Evolutionary conservation across 2,329 filamentous ascomycete species (phyloP).

Genomic region (Aspergillus awamori): DNA sequence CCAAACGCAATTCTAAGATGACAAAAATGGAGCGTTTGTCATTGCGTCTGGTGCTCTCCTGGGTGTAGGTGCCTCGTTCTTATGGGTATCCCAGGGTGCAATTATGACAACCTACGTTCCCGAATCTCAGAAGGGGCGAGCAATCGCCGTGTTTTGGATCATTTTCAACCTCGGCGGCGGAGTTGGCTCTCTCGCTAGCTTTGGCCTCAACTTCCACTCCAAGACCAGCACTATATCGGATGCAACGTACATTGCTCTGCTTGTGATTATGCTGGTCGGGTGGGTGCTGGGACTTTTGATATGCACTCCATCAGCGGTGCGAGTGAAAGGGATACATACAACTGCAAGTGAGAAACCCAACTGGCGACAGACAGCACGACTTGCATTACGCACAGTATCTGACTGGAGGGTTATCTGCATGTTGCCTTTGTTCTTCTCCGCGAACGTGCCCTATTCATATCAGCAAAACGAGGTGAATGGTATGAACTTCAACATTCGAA

Average conservation of each 20-base stretch:
- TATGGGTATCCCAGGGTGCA: conserved; percentile 53
- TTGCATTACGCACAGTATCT: conserved; percentile 18
- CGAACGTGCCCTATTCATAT: conserved; percentile 61
- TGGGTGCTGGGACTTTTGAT: too few species aligned
- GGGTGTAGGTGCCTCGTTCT: conserved; percentile 50
- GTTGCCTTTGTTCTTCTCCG: conserved; percentile 59
- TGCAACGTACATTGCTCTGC: conserved; percentile 52
- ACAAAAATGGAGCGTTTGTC: conserved; percentile 36
- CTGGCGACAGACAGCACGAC: background rate
- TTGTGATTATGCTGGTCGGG: too few species aligned
- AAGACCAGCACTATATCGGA: conserved; percentile 51
- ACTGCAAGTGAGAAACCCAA: conserved; percentile 25
- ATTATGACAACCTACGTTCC: conserved; percentile 54
- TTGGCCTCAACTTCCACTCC: conserved; percentile 49
- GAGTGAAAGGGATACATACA: conserved; percentile 32
- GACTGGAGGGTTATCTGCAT: conserved; percentile 53
- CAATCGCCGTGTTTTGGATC: conserved; percentile 51
- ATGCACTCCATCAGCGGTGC: too few species aligned
- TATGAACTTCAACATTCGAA: conserved; percentile 58
- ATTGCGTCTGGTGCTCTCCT: conserved; percentile 51
- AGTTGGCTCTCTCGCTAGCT: conserved; percentile 49
- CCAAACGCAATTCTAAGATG: too few species aligned
- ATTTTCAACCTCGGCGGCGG: conserved; percentile 53
- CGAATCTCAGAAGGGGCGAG: conserved; percentile 48
- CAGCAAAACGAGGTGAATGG: conserved; percentile 61